phyloP scores from a whole-genome alignment of 306 rosid species.

The Sicyos baderoa region DNA sequence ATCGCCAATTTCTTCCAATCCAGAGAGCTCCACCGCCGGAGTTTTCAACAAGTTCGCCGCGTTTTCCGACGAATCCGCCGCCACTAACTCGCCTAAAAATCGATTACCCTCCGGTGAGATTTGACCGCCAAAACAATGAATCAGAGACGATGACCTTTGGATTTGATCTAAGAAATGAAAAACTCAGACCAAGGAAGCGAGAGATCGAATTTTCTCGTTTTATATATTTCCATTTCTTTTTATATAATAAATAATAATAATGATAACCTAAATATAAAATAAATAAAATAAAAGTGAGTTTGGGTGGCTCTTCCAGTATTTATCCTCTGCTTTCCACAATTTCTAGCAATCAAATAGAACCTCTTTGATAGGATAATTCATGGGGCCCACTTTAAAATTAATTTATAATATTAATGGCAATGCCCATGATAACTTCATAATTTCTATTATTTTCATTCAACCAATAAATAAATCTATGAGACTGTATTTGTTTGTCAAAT shows the following conservation, averaged over 20 bases:
- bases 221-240: not conserved
- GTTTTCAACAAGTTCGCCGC: conserved; percentile 1
- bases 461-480: not conserved
- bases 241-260: not conserved
- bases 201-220: conserved; percentile 6
- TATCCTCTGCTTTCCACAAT: conserved; percentile 36
- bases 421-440: conserved; percentile 12
- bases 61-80: not conserved
- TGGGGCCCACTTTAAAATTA: conserved; percentile 37
- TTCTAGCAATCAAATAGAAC: conserved; percentile 13
- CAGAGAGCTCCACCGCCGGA: not conserved
- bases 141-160: not conserved
- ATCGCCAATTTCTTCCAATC: conserved; percentile 26
- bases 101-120: conserved; percentile 8
- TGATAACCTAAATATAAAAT: not conserved
- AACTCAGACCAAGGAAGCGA: not conserved
- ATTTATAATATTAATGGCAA: conserved; percentile 14
- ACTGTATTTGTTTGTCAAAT: too few relatives aligned
- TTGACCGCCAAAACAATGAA: not conserved
- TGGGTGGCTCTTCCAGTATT: conserved; percentile 27
- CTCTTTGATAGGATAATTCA: not conserved
- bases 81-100: not conserved
- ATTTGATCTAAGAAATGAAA: conserved; percentile 24
- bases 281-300: not conserved
- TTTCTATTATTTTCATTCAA: conserved; percentile 6